Evolutionary conservation across 805 yeast species (phyloP), one percentile per base, ranked within the genome.

Genomic region (Wickerhamiella occidentalis): DNA sequence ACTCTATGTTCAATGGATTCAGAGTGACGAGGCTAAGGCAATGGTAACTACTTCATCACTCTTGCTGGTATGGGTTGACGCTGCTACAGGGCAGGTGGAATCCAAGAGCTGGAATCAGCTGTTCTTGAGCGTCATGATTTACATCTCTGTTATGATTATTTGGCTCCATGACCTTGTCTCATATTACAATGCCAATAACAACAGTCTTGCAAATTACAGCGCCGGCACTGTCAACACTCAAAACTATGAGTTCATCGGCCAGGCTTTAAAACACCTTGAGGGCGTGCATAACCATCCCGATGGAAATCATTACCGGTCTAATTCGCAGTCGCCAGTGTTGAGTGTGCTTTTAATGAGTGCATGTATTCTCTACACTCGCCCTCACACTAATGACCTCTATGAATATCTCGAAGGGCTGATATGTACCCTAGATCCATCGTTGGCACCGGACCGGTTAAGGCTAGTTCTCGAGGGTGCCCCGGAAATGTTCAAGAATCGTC

Each of bases 111-210:
- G 50, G 28, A 52, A 54, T 40, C 52, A 58, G 41, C 38, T 53
- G 51, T 57, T 61, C 22, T 30, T 62, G 36, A 58, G 61, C 28
- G 56, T 58, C 6, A 55, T 56, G 45, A 54, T 58, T 11, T 63
- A 60, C 51, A 56, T 60, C 35, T 52, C 63, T 7, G 59, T 55
- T 11, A 30, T 63, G 3, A 57, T 58, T 8, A 45, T 62, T n/a
- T 61, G 63, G 64, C 54, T 63, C 13, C 51, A 54, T 47, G 62
- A 60, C 40, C 48, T 53, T 15, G 44, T 43, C 25, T 45, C 15
- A 53, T 53, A 21, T 13, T 45, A 38, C 37, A 46, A 43, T 26
- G 48, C 30, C 12, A n/a, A 18, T n/a, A 46, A 21, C 13, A 38
- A 49, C 11, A 51, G 17, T 13, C 15, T 28, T 37, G 13, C 33